These are phyloP conservation scores for Kalanchoe fedtschenkoi DNA, from an alignment of 164 flowering plant genomes.

Conservation along the genomic window DNA sequence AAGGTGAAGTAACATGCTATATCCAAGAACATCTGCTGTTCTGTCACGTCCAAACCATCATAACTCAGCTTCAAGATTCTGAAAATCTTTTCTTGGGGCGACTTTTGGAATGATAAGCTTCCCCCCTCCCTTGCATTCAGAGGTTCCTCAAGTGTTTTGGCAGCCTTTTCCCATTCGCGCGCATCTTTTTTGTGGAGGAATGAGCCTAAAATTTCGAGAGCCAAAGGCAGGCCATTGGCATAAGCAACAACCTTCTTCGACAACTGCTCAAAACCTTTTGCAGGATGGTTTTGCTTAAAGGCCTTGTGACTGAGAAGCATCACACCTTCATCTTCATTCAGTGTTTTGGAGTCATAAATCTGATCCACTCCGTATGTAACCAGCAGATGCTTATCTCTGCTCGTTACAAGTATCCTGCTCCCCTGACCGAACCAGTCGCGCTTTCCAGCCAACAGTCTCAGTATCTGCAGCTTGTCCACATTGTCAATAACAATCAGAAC, in stretches of 20 bases:
- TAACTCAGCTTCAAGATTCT: constrained; percentile 10
- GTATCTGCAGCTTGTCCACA: constrained; percentile 8
- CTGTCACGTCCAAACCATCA: constrained; percentile 7
- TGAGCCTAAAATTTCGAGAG: constrained; percentile 15
- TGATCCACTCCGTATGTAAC: not conserved
- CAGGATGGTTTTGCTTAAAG: constrained; percentile 5
- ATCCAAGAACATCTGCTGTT: constrained; percentile 15
- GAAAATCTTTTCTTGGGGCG: constrained; percentile 6
- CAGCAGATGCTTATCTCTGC: constrained; percentile 10
- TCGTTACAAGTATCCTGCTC: constrained; percentile 18
- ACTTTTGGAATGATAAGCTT: not conserved
- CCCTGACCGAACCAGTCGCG: constrained; percentile 16
- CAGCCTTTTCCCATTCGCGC: constrained; percentile 6
- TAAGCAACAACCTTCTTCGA: constrained; percentile 3
- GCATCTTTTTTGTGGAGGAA: not conserved
- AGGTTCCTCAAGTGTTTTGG: constrained; percentile 1
- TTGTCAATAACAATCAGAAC: constrained; percentile 21
- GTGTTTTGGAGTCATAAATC: not conserved
- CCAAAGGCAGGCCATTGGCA: constrained; percentile 15
- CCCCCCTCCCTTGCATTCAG: constrained; percentile 8
- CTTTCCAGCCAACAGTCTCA: constrained; percentile 9
- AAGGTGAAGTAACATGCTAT: constrained; percentile 1
- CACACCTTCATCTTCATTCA: constrained; percentile 7
- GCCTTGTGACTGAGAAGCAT: constrained; percentile 13
- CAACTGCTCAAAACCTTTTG: not conserved